Conservation (phyloP, 768 basidiomycete species). For the Termitomyces sp. region DNA sequence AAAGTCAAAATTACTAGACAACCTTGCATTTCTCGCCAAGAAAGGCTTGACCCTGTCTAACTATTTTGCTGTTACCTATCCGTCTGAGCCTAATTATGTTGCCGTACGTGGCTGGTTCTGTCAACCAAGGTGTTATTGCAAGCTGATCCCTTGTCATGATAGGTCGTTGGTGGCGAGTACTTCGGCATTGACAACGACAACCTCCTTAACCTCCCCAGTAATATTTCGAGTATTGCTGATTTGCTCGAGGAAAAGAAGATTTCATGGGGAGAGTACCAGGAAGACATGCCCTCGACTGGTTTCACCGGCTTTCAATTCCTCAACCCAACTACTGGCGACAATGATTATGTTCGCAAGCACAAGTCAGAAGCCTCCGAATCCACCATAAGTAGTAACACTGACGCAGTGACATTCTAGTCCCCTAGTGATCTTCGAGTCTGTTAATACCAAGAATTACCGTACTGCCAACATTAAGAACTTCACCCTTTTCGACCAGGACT, state of each 20-base stretch:
- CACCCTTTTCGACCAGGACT: constrained; percentile 55
- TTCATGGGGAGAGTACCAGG: constrained; percentile 58
- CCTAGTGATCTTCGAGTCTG: constrained; percentile 43
- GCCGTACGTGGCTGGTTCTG: constrained; percentile 16
- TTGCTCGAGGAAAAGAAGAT: constrained; percentile 52
- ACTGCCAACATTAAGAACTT: constrained; percentile 47
- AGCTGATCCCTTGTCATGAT: not conserved
- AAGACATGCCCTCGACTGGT: constrained; percentile 48
- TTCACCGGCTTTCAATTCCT: constrained; percentile 33
- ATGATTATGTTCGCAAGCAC: constrained; percentile 26
- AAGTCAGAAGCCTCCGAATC: constrained; percentile 15
- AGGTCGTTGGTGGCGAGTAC: constrained; percentile 15
- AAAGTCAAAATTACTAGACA: constrained; percentile 4
- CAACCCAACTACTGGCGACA: constrained; percentile 15
- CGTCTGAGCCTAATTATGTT: constrained; percentile 58
- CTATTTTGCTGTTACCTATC: constrained; percentile 47
- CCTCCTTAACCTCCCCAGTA: constrained; percentile 30
- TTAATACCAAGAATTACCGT: constrained; percentile 36
- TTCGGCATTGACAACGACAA: constrained; percentile 38
- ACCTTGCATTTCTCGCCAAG: constrained; percentile 32
- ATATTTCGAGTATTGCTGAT: constrained; percentile 54
- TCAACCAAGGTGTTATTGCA: constrained; percentile 13
- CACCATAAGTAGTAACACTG: not conserved
- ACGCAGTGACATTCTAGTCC: constrained; percentile 21
- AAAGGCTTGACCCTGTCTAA: constrained; percentile 43